Base-by-base conservation (phyloP, 139 green algal species). In the Pseudopediastrum boryanum region DNA sequence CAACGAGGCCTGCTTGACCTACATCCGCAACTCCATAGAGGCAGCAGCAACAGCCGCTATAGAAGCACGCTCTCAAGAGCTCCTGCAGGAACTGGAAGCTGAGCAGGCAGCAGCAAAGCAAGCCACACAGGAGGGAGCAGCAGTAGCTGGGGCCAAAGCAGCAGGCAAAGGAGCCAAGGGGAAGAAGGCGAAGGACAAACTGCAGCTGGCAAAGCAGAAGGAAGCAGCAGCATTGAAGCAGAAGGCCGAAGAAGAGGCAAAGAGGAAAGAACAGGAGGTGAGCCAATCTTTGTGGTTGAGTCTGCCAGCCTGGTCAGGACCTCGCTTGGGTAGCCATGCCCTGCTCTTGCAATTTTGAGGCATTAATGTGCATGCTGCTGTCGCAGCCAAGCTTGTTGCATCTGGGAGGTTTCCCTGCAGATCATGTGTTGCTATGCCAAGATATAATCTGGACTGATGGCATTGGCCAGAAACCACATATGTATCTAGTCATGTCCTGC, bases 41-140 rank as follows among this genome's bases (percentile, higher is more conserved):
- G 64, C 79, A 16, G 76, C 76, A 25, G 87, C 88, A 0, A 65
- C 78, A 13, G 50, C 43, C 19, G 86, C 83, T 0, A 86, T 85
- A 21, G 89, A 94, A 77, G 70, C 77, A 21, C 87, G 89, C 36
- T 90, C 83, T 16, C 72, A 89, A 59, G 77, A 86, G 56, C 83
- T 94, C 70, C 82, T 94, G 63, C 78, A 78, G 12, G 89, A 94
- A 80, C 87, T 94, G 31, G 89, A 91, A 31, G 64, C 42, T 41
- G 88, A 92, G 69, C 86, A 87, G 35, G 86, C 76, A n/a, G 83
- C 43, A 0, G 8, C 23, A 12, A 64, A 80, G 25, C 79, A 83
- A 39, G 62, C 66, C 5, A 41, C 54, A 39, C 31, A 25, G 4
- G 23, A 59, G 54, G 63, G 77, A 69, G 21, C 71, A 80, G 27